Evolutionary conservation across 164 flowering plant genomes (phyloP).

Genomic region (Vitis cinerea): DNA sequence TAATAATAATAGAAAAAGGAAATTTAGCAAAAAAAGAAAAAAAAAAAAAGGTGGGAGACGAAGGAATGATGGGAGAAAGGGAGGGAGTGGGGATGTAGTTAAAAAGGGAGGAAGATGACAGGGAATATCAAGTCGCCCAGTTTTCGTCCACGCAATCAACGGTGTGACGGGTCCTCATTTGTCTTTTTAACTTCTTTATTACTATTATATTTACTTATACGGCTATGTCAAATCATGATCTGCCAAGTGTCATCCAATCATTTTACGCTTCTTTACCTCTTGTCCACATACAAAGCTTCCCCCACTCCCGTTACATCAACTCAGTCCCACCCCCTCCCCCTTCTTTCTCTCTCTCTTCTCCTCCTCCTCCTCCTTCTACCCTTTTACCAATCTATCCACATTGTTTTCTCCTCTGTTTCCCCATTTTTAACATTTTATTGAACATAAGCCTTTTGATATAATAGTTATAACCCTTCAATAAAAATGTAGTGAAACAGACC

Average conservation of each 20-base stretch:
- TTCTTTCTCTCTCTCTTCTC: neutral
- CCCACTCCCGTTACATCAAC: conserved; percentile 35
- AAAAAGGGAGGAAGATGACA: no score
- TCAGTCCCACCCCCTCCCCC: conserved; percentile 16
- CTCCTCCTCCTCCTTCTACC: neutral
- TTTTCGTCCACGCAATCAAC: conserved; percentile 51
- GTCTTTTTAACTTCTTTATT: neutral
- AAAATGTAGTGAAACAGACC: no score
- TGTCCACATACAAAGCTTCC: conserved; percentile 13
- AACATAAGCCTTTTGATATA: neutral
- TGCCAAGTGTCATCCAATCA: conserved; percentile 41
- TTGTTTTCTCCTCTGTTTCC: neutral
- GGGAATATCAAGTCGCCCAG: conserved; percentile 1
- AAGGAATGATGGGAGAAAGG: no score
- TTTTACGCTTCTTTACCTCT: conserved; percentile 23
- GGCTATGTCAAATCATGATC: conserved; percentile 24
- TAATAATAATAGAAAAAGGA: no score
- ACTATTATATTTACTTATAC: neutral
- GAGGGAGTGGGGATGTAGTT: no score
- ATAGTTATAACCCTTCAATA: no score
- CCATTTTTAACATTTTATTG: neutral
- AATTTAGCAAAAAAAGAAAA: no score
- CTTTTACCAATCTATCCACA: no score
- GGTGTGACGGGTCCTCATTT: conserved; percentile 40
- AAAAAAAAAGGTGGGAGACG: no score